Evolutionary conservation across 1,284 basidiomycete species (phyloP), one percentile per base, ranked within the genome.

Genomic region (Taiwanofungus camphoratus): DNA sequence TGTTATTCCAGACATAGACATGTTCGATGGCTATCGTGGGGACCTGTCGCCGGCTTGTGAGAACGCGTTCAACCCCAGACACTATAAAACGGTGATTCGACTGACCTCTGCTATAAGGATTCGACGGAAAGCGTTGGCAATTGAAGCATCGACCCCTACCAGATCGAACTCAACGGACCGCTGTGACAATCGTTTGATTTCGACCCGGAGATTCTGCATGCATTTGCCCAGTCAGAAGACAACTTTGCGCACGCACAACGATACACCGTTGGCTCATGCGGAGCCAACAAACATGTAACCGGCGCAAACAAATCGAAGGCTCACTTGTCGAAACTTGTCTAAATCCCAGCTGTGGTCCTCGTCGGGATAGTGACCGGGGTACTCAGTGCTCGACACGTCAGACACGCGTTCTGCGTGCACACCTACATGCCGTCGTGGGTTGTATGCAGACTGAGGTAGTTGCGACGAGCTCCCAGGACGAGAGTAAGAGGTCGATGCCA

Each of bases 1-100:
- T 98, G 66, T 99, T 99, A 70, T 97, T 88, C 82, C 86, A 97
- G 2, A 96, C 76, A 64, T 93, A 99, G 6, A 92, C 91, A 51
- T 87, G 74, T 61, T 99, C 95, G 46, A 98, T 87, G n/a, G 88
- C 89, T 11, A 99, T 72, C 0, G 92, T 89, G 0, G 93, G 93
- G 0, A 96, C 87, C 90, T 92, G 55, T 5, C 13, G 1, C 1
- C 19, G 13, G 23, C 27, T 23, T 27, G 12, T 9, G 13, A 19
- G 23, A n/a, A 24, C 7, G 16, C 19, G 16, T 2, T 18, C 9
- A 8, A 11, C 27, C 22, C 24, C 21, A 1, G 15, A n/a, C 23
- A 18, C 15, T 13, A 27, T 27, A 38, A 11, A 13, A 15, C 26
- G 26, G 18, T 13, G 21, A 21, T 16, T n/a, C 24, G 18, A 55